Conservation (phyloP, 352 stramenopile species). For the Pythium diclinum region DNA sequence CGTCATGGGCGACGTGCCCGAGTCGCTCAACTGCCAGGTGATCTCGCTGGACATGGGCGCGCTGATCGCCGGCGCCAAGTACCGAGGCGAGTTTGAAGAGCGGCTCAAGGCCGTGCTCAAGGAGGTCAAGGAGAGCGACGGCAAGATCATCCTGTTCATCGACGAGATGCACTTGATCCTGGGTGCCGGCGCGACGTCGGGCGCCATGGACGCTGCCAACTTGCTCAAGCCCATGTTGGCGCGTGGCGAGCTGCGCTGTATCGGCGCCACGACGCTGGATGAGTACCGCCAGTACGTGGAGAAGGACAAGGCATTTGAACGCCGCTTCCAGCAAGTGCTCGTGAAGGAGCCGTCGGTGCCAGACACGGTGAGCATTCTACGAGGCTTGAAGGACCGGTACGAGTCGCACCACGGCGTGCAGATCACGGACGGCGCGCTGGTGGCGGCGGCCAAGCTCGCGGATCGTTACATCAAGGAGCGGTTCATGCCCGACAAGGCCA, state of each 20-base stretch:
- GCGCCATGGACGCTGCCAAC: constrained; percentile 97
- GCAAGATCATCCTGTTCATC: constrained; percentile 98
- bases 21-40: constrained; percentile 90
- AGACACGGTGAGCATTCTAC: constrained; percentile 95
- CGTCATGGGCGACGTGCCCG: constrained; percentile 94
- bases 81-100: constrained; percentile 98
- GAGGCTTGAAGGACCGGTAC: constrained; percentile 94
- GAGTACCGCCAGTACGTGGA: constrained; percentile 98
- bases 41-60: constrained; percentile 96
- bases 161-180: constrained; percentile 98
- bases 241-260: constrained; percentile 94
- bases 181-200: constrained; percentile 89
- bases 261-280: constrained; percentile 97
- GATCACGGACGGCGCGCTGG: constrained; percentile 92
- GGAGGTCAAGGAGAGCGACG: constrained; percentile 90
- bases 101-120: constrained; percentile 94
- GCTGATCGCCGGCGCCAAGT: constrained; percentile 98
- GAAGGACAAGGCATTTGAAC: constrained; percentile 97
- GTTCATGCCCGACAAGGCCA: constrained; percentile 93
- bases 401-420: constrained; percentile 96
- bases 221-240: constrained; percentile 98
- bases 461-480: constrained; percentile 92
- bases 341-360: constrained; percentile 94
- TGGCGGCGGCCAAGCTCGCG: constrained; percentile 93
- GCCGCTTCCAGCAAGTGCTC: constrained; percentile 96